Evolutionary conservation across 805 yeast genomes (phyloP).

Genomic region (Torulaspora gathmanii): DNA sequence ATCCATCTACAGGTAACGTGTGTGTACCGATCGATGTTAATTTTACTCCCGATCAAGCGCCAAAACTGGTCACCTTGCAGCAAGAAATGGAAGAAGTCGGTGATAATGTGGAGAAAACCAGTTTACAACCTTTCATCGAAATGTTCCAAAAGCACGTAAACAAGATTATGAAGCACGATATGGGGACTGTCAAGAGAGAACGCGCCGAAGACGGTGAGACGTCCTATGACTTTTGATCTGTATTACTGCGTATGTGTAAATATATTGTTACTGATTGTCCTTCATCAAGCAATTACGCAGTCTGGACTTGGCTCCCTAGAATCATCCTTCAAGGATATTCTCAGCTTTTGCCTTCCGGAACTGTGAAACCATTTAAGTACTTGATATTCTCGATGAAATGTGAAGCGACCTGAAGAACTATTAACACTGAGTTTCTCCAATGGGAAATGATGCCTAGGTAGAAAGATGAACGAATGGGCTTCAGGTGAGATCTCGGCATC

Average conservation of each 20-base stretch:
- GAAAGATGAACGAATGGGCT: slow-evolving; percentile 47
- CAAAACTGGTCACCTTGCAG: slow-evolving; percentile 62
- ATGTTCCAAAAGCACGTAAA: slow-evolving; percentile 60
- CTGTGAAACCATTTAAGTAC: slow-evolving; percentile 69
- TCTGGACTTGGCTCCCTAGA: slow-evolving; percentile 10
- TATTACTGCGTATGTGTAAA: not conserved
- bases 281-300: slow-evolving; percentile 12
- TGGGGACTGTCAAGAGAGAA: slow-evolving; percentile 38
- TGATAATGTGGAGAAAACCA: slow-evolving; percentile 48
- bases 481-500: slow-evolving; percentile 13
- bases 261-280: not conserved
- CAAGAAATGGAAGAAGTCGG: slow-evolving; percentile 56
- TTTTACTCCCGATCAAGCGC: slow-evolving; percentile 77
- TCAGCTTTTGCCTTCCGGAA: slow-evolving; percentile 38
- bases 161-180: slow-evolving; percentile 52
- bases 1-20: slow-evolving; percentile 91
- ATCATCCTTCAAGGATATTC: slow-evolving; percentile 15
- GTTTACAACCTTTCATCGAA: slow-evolving; percentile 66
- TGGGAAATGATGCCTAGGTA: slow-evolving; percentile 72
- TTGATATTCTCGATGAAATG: slow-evolving; percentile 48
- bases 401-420: slow-evolving; percentile 53
- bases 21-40: slow-evolving; percentile 68
- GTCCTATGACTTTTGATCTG: slow-evolving; percentile 5
- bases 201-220: slow-evolving; percentile 25
- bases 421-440: slow-evolving; percentile 44